Base-by-base conservation (phyloP, 805 yeast genomes). In the Pichia eremophila region DNA sequence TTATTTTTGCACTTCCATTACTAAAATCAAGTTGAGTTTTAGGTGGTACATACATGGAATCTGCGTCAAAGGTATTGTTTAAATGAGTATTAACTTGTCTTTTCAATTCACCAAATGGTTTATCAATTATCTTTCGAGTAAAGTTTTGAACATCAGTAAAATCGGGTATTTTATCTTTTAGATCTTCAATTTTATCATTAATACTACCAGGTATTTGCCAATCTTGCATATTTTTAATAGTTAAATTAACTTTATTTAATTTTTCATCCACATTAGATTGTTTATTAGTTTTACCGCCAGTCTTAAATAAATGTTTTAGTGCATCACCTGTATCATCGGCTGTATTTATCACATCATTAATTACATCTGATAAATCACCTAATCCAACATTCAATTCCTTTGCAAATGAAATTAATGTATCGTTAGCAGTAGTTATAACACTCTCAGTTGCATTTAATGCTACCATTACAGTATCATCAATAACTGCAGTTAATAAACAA, bases 391-490 rank as follows among this genome's bases (percentile, higher is more conserved):
- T 81, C 28, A 90, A 66, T 8, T 78, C 89, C 40, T 68, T 67
- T 0, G 85, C 77, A n/a, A 80, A 60, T 0, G 63, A 63, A 0
- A 63, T 63, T 1, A 87, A 61, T 0, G 93, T 79, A 1, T 65
- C 65, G 57, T 90, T 88, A 2, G 88, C 85, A 19, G 72, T 65
- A 5, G 62, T 60, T 8, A 89, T 71, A 1, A 87, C 68, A 1
- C 74, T 59, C 55, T 83, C 85, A 0, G 95, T 80, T 0, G 87
- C 77, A 58, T 85, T 83, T 1, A 85, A 61, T 0, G 95, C 95
- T 31, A 80, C 78, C 54, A 78, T 79, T 1, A 81, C 83, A 0
- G 85, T 74, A 4, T 90, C 86, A 56, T 78, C 81, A 8, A 90
- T 70, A 0, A 89, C 78, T 6, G 93, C 81, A 0, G 85, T 78